Base-by-base conservation (phyloP, 1,139 yeast genomes). In the Nadsonia commutata region DNA sequence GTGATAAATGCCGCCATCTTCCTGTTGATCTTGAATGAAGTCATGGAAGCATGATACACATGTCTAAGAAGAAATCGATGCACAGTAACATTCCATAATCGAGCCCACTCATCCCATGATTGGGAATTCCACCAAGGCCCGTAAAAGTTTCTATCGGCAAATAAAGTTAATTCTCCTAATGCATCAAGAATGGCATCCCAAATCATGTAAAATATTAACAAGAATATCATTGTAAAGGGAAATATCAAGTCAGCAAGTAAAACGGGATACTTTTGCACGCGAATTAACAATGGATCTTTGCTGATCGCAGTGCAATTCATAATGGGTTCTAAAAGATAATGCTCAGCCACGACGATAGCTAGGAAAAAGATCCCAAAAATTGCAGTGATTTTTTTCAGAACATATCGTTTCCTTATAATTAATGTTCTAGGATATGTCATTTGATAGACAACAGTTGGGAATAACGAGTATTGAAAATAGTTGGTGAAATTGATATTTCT, bases 121-220 rank as follows among this genome's bases (percentile, higher is more conserved):
- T 82, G 77, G 51, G 94, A 83, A 52, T 90, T 84, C 98, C 97
- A 90, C 98, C 98, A 90, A 38, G 86, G 84, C 2, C 94, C 94
- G 56, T 90, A 90, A 59, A 90, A 90, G 52, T 81, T 83, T 38
- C 98, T 73, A 58, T 90, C 97, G 2, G 88, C 95, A 62, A 80
- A 90, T 43, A 71, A 56, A 18, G 94, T 80, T 39, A 90, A 65
- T 58, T 90, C 98, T 0, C 95, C 97, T 53, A 90, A 74, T 17
- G 81, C 80, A 56, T 86, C 88, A 51, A 88, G 65, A 44, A 88
- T 90, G 13, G 88, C 80, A 55, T 90, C 97, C 97, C 98, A 90
- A 50, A 90, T 90, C 48, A 90, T 67, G 59, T 83, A 86, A 62
- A 88, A 90, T 0, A 78, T 81, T 46, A 90, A 65, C 43, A 90